Base-by-base conservation (phyloP, 768 basidiomycete genomes). In the Russula sp. region DNA sequence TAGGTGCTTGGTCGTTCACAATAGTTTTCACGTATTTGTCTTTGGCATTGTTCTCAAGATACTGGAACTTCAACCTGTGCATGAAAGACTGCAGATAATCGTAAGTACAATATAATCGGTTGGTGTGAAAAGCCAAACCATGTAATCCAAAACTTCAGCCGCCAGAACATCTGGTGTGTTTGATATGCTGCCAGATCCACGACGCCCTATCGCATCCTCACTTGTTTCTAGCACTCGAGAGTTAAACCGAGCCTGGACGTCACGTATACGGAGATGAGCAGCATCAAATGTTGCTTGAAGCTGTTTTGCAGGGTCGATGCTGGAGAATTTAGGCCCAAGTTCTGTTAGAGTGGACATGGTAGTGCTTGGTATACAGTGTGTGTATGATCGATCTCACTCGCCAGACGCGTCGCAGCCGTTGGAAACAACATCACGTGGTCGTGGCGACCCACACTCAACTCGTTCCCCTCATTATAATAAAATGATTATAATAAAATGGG, bases 41-140 rank as follows among this genome's bases (percentile, higher is more conserved):
- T 70, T 95, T 96, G 3, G 93, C 90, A 66, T 93, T 90, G 71
- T 93, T 90, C 69, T 96, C 91, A 18, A 93, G 75, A 70, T 92
- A 93, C 65, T 90, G 88, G 69, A 91, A 93, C 73, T 95, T 95
- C 32, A 94, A 82, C 68, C 90, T 90, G 25, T 86, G 79, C 20
- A 93, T 76, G 67, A 85, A 89, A 7, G 84, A 77, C 89, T 90
- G 56, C 16, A 2, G n/a, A 52, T 18, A 39, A 43, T 13, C 2
- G n/a, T 34, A 22, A 56, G 32, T 18, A 22, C 29, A 11, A 25
- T 9, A 50, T 8, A n/a, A 22, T 9, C n/a, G 3, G 55, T 1
- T 49, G 32, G 38, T 38, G n/a, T 25, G 59, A 9, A 7, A 6
- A 69, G 53, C 85, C n/a, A 56, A 56, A 87, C 87, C 41, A 80